A percentile compares a stretch with the other conserved stretches of the same genome.
These are phyloP conservation scores for Clavispora phyllophila DNA, from an alignment of 805 yeast species.

Conservation along the genomic window DNA sequence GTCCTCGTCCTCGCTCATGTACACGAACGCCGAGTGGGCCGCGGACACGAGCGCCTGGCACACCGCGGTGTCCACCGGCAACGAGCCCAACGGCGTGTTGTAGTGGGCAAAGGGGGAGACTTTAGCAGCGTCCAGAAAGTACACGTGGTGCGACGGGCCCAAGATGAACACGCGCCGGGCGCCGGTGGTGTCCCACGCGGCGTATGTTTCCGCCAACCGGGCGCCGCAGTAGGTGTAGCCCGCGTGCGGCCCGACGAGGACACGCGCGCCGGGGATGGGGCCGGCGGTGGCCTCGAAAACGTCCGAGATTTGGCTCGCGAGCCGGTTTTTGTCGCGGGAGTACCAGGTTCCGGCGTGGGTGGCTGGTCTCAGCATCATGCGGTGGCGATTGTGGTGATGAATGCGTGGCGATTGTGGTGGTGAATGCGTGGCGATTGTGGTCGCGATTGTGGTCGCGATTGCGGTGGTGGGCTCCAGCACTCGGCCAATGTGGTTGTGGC, in stretches of 20 bases:
- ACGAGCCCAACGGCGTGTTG: slow-evolving; percentile 78
- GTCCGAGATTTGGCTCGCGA: slow-evolving; percentile 47
- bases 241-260: slow-evolving; percentile 63
- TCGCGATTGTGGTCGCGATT: too few relatives aligned
- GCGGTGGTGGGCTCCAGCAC: too few relatives aligned
- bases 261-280: slow-evolving; percentile 28
- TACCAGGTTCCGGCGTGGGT: slow-evolving; percentile 96
- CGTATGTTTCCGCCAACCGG: slow-evolving; percentile 72
- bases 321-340: slow-evolving; percentile 34
- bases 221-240: slow-evolving; percentile 82
- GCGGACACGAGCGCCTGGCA: slow-evolving; percentile 29
- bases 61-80: slow-evolving; percentile 57
- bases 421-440: too few relatives aligned
- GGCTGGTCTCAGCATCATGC: slow-evolving; percentile 47
- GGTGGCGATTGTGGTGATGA: too few relatives aligned
- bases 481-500: too few relatives aligned
- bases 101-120: slow-evolving; percentile 49
- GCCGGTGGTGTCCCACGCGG: slow-evolving; percentile 55
- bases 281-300: slow-evolving; percentile 38
- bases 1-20: slow-evolving; percentile 59
- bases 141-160: slow-evolving; percentile 93
- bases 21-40: slow-evolving; percentile 38
- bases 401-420: too few relatives aligned
- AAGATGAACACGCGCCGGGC: slow-evolving; percentile 66
- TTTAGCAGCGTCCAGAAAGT: slow-evolving; percentile 57